phyloP scores from a whole-genome alignment of 1,284 basidiomycete genomes.

The Ganoderma meredithae region DNA sequence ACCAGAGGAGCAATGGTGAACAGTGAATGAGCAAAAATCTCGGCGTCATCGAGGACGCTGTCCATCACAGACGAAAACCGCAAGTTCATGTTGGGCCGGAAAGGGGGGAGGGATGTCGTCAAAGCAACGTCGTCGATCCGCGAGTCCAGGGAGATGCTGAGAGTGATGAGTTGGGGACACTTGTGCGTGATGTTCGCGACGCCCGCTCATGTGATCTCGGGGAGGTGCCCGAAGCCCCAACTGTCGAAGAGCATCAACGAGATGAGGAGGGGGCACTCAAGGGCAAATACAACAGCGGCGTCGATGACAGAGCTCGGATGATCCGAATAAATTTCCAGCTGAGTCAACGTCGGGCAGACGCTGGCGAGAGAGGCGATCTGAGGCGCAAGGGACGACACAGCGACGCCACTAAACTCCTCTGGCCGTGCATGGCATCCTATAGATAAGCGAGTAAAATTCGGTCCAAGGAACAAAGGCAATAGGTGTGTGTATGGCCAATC shows the following conservation, averaged over 20 bases:
- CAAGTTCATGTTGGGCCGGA: background rate
- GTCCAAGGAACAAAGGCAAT: background rate
- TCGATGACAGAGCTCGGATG: background rate
- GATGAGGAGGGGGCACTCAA: background rate
- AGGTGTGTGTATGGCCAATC: background rate
- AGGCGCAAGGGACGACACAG: background rate
- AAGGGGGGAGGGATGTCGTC: background rate
- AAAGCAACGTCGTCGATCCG: background rate
- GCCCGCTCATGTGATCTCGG: background rate
- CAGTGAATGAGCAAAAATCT: background rate
- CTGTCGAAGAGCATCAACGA: background rate
- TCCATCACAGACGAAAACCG: background rate
- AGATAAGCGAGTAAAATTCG: background rate
- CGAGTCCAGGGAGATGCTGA: background rate
- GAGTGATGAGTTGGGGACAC: background rate
- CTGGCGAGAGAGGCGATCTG: background rate
- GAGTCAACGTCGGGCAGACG: background rate
- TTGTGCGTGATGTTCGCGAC: background rate
- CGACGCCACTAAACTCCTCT: background rate
- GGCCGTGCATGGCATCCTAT: background rate
- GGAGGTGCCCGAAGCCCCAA: background rate
- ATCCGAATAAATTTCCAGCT: background rate
- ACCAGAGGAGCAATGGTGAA: background rate
- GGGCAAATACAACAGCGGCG: background rate
- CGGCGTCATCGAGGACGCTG: background rate